Evolutionary conservation across 2,329 filamentous ascomycete species (phyloP), one percentile per base, ranked within the genome.

Genomic region (Epichloe typhina): DNA sequence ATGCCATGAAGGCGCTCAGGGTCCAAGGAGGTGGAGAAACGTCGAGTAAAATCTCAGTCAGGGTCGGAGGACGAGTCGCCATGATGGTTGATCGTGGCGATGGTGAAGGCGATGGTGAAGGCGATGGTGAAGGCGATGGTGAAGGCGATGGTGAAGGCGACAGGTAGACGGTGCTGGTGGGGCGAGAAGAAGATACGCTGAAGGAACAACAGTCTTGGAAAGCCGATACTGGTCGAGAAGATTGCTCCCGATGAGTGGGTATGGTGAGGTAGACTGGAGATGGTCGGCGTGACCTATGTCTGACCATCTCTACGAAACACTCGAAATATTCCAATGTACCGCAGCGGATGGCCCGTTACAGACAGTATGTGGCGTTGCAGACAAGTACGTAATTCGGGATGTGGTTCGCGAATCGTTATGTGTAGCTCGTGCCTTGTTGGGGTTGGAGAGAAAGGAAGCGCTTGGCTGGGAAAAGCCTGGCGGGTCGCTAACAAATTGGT

Each of bases 1-100:
- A 97, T 51, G 90, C 90, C 81, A 93, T 97, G 68, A 97, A 97
- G 35, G 91, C 91, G 53, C 82, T 83, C 8, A 96, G 74, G 0
- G 90, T 95, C 77, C 88, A 97, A 58, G 93, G 93, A 40, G 88
- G 83, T 8, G 87, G 82, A 37, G 93, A 87, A 43, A 79, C 80
- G 69, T 96, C 93, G 56, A 86, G 79, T 43, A 98, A 78, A 31
- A 98, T 94, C 60, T 97, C 91, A 53, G 83, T 78, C 47, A 98
- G 73, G 33, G 88, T 85, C 42, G 88, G 91, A 31, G 69, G 71
- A 17, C 59, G 58, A 47, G 62, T 57, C 17, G 61, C 59, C 59
- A 65, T 65, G 50, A 63, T 64, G 46, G 55, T 58, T 54, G 58
- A 57, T 53, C 58, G 64, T 15, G 63, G 60, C 39, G 63, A 67